Evolutionary conservation across 2,329 filamentous ascomycete genomes (phyloP), one percentile per base, ranked within the genome.

Genomic region (Calonectria leucothoes): DNA sequence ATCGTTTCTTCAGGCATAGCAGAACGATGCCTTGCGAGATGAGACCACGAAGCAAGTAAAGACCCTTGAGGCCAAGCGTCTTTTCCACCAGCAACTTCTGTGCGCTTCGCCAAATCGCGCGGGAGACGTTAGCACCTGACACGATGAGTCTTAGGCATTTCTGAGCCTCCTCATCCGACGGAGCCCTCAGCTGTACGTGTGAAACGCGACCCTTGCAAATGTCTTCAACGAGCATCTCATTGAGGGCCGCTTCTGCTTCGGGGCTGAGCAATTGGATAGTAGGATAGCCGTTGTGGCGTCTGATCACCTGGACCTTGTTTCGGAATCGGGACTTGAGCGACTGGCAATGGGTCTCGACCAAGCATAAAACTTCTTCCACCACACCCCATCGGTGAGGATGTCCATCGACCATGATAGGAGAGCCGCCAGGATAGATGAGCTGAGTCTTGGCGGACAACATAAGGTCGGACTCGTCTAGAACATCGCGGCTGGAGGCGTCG

Each of bases 381-480:
- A 87, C 80, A 10, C 83, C 75, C 90, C 90, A 92, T 0, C 90
- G 85, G 6, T 87, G 82, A 0, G 90, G 89, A 64, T 90, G 86
- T 0, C 88, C 88, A 57, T 92, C 90, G 0, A 92, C 82, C 0
- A 84, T 75, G 8, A 84, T 81, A 45, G 89, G 87, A 0, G 83
- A 69, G 0, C 91, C 90, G 7, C 86, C 87, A 0, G 90, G 89
- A 55, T 92, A 92, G 4, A 92, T 90, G 0, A 92, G 81, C 71
- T 92, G 89, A 0, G 89, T 91, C 39, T 87, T 88, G 0, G 88
- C 85, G 0, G 87, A 87, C 0, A 92, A 80, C 0, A 88, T 91
- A 48, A 88, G 85, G 73, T 92, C 90, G 2, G 87, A 92, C 77
- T 94, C 93, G 74, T 94, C 93, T 0, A 94, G 82, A 0, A 94